phyloP scores from a whole-genome alignment of 352 stramenopile genomes.

The Hyaloperonospora brassicae region DNA sequence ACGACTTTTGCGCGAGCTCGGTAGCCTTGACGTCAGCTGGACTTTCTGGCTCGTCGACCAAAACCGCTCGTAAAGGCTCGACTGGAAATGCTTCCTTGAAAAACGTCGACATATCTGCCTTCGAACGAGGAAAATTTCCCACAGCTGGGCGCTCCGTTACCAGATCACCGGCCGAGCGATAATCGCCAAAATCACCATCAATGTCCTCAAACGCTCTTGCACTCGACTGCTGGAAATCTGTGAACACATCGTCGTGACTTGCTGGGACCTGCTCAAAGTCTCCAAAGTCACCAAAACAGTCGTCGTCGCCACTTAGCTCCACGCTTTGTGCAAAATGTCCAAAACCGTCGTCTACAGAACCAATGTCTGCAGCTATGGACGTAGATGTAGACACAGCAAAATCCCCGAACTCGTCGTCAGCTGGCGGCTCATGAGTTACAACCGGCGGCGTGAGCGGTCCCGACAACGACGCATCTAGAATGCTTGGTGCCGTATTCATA shows the following conservation, averaged over 20 bases:
- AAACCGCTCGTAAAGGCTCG: constrained; percentile 8
- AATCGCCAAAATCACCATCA: constrained; percentile 30
- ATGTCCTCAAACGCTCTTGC: constrained; percentile 8
- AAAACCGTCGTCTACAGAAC: constrained; percentile 18
- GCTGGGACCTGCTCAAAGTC: constrained; percentile 29
- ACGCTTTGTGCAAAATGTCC: constrained; percentile 33
- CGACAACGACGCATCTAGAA: constrained; percentile 10
- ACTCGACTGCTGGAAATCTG: constrained; percentile 21
- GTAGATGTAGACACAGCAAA: constrained; percentile 3
- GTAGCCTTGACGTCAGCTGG: constrained; percentile 5
- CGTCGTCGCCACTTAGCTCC: background rate
- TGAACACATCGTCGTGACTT: constrained; percentile 8
- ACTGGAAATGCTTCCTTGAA: constrained; percentile 33
- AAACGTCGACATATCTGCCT: constrained; percentile 28
- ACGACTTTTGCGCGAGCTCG: constrained; percentile 6
- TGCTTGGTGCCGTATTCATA: background rate
- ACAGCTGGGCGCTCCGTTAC: background rate
- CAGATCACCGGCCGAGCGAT: constrained; percentile 7
- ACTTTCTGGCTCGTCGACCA: constrained; percentile 5
- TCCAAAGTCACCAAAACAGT: constrained; percentile 32
- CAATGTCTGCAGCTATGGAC: background rate
- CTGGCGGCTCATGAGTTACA: constrained; percentile 3
- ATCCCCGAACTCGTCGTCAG: constrained; percentile 9
- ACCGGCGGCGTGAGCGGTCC: constrained; percentile 5
- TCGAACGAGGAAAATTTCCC: constrained; percentile 10